Evolutionary conservation across 169 alveolate species (phyloP), one percentile per base, ranked within the genome.

Genomic region (Cryptosporidium baileyi): DNA sequence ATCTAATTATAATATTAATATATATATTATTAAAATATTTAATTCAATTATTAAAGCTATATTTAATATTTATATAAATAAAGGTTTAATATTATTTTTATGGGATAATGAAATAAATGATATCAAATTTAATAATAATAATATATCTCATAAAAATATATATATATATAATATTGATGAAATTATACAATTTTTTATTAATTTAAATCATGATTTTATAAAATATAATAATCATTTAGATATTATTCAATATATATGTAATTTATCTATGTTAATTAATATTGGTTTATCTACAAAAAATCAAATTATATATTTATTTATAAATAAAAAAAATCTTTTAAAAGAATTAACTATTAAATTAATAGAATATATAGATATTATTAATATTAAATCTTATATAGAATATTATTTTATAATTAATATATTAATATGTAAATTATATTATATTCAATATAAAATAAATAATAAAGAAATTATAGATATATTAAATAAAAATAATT

Each of bases 341-440:
- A n/a, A n/a, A 6, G 9, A 11, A n/a, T 47, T 47, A 11, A 26
- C 59, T 4, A n/a, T n/a, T 47, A 19, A 9, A 6, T 47, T 47
- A 9, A 47, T n/a, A n/a, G 19, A 47, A 5, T 47, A 47, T 26
- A 43, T 38, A 11, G 26, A 41, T 19, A 17, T 17, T 22, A 26
- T 62, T 26, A 62, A 43, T 19, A 41, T 13, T 15, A 62, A 38
- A 26, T 49, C 26, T 40, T 8, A 47, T n/a, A 22, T 62, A 9
- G 80, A 62, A 62, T 62, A 38, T 9, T 62, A 62, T 49, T 62
- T 62, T 26, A 2, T 62, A 32, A 44, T 62, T 17, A 62, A 62
- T 24, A 40, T n/a, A 3, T 11, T 62, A 38, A 36, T 62, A 9
- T 62, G 60, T 22, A 62, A 62, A 24, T 22, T 49, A 6, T 19